These are phyloP conservation scores for Aureobasidium sp. DNA, from an alignment of 2,329 filamentous ascomycete species.

Conservation along the genomic window DNA sequence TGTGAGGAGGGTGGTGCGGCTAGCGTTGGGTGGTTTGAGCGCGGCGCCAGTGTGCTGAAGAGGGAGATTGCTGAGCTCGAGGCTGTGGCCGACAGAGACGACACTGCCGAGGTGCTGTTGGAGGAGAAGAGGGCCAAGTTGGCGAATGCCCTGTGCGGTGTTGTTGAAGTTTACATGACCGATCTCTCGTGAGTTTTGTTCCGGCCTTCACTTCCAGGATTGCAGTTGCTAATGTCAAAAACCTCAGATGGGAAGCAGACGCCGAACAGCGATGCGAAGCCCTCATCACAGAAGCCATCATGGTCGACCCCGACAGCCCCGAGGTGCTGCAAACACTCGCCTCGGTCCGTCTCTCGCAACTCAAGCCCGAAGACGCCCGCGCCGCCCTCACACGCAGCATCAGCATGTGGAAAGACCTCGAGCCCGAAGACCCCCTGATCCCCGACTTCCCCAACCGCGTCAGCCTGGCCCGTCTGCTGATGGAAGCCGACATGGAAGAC, in stretches of 20 bases:
- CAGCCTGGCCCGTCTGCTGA: constrained; percentile 71
- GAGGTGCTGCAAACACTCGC: constrained; percentile 95
- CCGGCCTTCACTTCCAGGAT: no score
- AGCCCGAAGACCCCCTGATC: constrained; percentile 60
- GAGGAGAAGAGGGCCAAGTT: constrained; percentile 73
- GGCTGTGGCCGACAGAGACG: constrained; percentile 31
- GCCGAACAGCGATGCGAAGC: constrained; percentile 82
- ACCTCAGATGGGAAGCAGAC: constrained; percentile 61
- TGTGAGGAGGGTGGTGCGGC: constrained; percentile 54
- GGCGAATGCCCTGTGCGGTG: constrained; percentile 84
- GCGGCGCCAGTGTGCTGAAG: constrained; percentile 63
- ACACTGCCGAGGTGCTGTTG: constrained; percentile 27
- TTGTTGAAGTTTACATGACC: constrained; percentile 98
- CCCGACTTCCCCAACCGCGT: constrained; percentile 84
- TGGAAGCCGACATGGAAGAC: constrained; percentile 81
- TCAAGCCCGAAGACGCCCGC: constrained; percentile 66
- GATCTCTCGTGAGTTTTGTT: constrained; percentile 68
- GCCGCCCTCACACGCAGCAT: constrained; percentile 72
- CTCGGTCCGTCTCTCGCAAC: constrained; percentile 85
- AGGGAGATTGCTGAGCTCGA: constrained; percentile 59
- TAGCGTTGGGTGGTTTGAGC: constrained; percentile 54
- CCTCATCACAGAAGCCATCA: constrained; percentile 80
- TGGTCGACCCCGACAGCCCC: constrained; percentile 69
- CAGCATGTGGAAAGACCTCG: constrained; percentile 71
- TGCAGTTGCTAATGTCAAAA: not conserved